These are phyloP conservation scores for Septoria petroselini DNA, from an alignment of 2,329 filamentous ascomycete genomes.

Conservation along the genomic window DNA sequence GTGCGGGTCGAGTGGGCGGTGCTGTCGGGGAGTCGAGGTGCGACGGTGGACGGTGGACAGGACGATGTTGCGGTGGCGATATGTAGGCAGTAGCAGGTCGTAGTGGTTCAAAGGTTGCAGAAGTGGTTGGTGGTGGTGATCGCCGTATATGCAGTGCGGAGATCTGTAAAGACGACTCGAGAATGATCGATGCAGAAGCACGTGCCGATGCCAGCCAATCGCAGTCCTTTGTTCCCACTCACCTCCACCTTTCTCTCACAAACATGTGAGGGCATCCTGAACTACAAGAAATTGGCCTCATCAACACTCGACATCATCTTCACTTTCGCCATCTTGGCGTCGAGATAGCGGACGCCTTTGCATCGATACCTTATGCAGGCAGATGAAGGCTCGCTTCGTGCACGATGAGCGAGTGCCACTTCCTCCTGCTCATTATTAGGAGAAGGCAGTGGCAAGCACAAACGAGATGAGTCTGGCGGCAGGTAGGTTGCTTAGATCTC, in stretches of 20 bases:
- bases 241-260: neutral
- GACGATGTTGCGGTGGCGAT: neutral
- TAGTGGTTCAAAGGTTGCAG: conserved; percentile 7
- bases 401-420: neutral
- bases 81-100: conserved; percentile 7
- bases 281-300: conserved; percentile 7
- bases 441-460: neutral
- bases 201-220: conserved; percentile 12
- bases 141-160: neutral
- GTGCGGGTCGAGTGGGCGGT: conserved; percentile 4
- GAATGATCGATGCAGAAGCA: neutral
- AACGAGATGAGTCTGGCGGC: neutral
- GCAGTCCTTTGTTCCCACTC: neutral
- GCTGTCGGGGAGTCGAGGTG: conserved; percentile 4
- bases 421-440: neutral
- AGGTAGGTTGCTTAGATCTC: neutral
- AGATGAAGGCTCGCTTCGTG: neutral
- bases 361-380: neutral
- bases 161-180: neutral
- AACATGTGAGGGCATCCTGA: conserved; percentile 2
- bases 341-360: too few species aligned
- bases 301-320: neutral
- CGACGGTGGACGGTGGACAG: neutral
- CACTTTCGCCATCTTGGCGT: conserved; percentile 1
- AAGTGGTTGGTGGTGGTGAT: neutral